phyloP scores from a whole-genome alignment of 1,139 yeast species.

The Suhomyces maxii region DNA sequence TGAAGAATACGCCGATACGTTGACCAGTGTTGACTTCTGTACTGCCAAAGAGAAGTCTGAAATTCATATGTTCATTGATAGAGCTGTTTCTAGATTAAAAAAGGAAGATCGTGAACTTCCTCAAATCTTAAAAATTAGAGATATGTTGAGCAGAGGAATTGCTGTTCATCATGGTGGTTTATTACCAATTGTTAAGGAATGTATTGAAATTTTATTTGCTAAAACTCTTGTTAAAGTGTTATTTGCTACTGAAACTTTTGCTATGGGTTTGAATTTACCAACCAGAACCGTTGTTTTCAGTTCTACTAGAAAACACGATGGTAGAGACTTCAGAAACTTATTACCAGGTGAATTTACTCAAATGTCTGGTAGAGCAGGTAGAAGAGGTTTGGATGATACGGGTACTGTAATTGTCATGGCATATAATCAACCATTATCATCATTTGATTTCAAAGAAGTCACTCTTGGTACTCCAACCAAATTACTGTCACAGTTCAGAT shows the following conservation, averaged over 20 bases:
- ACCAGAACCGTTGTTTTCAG: constrained; percentile 94
- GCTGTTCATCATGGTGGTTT: constrained; percentile 98
- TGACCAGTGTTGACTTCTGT: constrained; percentile 76
- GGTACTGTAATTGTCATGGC: constrained; percentile 98
- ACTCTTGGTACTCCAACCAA: constrained; percentile 88
- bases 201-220: constrained; percentile 89
- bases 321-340: constrained; percentile 73
- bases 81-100: constrained; percentile 82
- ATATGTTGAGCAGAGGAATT: constrained; percentile 83
- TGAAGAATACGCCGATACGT: constrained; percentile 85
- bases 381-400: constrained; percentile 90
- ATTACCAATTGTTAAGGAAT: constrained; percentile 91
- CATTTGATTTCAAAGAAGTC: constrained; percentile 68
- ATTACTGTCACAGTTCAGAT: constrained; percentile 84
- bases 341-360: constrained; percentile 97
- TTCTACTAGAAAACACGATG: constrained; percentile 85
- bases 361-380: constrained; percentile 99
- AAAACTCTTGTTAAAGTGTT: constrained; percentile 82
- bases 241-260: constrained; percentile 97
- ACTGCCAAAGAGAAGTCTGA: constrained; percentile 83
- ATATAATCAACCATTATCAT: constrained; percentile 66
- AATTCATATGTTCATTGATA: constrained; percentile 87
- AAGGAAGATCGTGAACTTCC: constrained; percentile 93
- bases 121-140: constrained; percentile 80
- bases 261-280: constrained; percentile 97